These are phyloP conservation scores for Colletotrichum orbiculare DNA, from an alignment of 2,329 filamentous ascomycete species.

Conservation along the genomic window DNA sequence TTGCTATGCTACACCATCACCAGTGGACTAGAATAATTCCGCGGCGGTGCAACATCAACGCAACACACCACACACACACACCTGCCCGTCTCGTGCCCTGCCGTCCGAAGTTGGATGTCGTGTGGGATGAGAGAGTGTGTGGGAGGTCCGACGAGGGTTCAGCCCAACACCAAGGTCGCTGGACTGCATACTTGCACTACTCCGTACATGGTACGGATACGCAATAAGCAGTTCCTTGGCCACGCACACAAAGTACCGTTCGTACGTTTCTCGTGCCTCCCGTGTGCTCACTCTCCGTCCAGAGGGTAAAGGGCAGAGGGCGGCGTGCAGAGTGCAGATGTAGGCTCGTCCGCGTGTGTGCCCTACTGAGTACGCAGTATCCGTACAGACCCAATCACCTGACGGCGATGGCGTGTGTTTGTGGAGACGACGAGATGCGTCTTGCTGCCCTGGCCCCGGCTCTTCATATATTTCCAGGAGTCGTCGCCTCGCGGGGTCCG, in stretches of 20 bases:
- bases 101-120: conserved; percentile 5
- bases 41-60: not conserved
- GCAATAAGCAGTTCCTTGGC: conserved; percentile 10
- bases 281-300: not conserved
- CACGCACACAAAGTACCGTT: conserved; percentile 9
- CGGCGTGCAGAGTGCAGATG: too few species aligned
- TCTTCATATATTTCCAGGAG: conserved; percentile 33
- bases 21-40: conserved; percentile 15
- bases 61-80: not conserved
- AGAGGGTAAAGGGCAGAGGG: too few species aligned
- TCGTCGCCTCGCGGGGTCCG: conserved; percentile 29
- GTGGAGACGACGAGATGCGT: conserved; percentile 20
- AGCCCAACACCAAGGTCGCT: not conserved
- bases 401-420: conserved; percentile 6
- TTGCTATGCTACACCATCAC: not conserved
- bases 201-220: not conserved
- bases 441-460: conserved; percentile 21
- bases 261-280: not conserved
- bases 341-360: too few species aligned
- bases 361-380: too few species aligned
- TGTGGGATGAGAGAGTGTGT: not conserved
- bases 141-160: conserved; percentile 12
- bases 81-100: conserved; percentile 24
- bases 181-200: too few species aligned
- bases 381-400: conserved; percentile 15